Evolutionary conservation across 768 basidiomycete genomes (phyloP).

Genomic region (Rhizopogon roseolus): DNA sequence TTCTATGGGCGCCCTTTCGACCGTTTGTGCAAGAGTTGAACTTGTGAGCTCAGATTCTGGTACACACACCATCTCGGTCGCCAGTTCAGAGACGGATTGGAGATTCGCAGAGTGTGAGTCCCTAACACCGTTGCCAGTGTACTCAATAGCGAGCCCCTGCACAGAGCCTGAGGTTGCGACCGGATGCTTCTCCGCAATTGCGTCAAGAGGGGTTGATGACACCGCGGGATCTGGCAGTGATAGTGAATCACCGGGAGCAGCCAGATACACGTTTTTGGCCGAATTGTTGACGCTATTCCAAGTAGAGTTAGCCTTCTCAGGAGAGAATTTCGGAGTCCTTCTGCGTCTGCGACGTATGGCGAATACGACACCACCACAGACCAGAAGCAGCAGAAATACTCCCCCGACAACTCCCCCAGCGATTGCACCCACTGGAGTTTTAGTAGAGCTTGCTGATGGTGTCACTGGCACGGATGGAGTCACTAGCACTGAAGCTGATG

Average conservation of each 20-base stretch:
- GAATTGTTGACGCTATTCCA: not conserved
- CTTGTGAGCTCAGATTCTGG: too few relatives aligned
- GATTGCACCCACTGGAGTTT: slow-evolving; percentile 10
- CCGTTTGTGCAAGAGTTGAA: too few relatives aligned
- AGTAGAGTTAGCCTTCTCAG: not conserved
- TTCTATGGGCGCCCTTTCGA: too few relatives aligned
- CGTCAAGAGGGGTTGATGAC: not conserved
- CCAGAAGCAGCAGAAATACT: slow-evolving; percentile 9
- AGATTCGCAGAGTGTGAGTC: too few relatives aligned
- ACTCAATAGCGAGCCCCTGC: too few relatives aligned
- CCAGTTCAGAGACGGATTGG: too few relatives aligned
- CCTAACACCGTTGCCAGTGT: too few relatives aligned
- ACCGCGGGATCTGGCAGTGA: not conserved
- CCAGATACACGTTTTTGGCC: not conserved
- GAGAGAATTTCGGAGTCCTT: not conserved
- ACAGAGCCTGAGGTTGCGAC: not conserved
- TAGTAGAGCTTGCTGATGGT: not conserved
- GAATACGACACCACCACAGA: slow-evolving; percentile 9
- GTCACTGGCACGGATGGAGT: too few relatives aligned
- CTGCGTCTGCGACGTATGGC: slow-evolving; percentile 10
- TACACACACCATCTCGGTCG: too few relatives aligned
- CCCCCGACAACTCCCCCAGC: slow-evolving; percentile 19
- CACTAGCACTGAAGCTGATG: too few relatives aligned
- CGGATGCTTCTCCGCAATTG: not conserved
- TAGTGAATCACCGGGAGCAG: not conserved